Evolutionary conservation across 306 rosid species (phyloP), one percentile per base, ranked within the genome.

Genomic region (Prunus padus): DNA sequence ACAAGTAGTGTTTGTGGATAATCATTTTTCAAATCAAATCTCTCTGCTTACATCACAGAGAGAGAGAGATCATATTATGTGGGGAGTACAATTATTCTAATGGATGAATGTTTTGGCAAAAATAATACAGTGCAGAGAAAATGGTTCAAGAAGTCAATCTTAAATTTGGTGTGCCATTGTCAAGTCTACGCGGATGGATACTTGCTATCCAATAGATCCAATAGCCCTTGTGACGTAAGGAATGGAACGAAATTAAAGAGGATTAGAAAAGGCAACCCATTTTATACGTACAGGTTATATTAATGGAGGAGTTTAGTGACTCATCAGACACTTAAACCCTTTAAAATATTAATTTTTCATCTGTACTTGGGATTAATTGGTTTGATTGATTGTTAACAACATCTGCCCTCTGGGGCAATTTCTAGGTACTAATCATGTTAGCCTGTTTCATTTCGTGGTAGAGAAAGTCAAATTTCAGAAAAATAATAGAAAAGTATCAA

Each of bases 1-100:
- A 85, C 82, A 82, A 81, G 63, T 84, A 79, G 88, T 74, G 85
- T 75, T 82, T 83, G 88, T 86, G 92, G 97, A 89, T 90, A 86
- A 88, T 87, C 84, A 82, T 85, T 87, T 85, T 82, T 71, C 74
- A 60, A 74, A 80, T 75, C 85, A 72, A 77, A 85, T 82, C 78
- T 82, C 69, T 80, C 69, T 80, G 93, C 90, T 86, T 85, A 87
- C 96, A 80, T 91, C 82, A 86, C 33, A 79, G 70, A 51, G 80
- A 67, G 67, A 65, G 22, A 65, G 79, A 65, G 64, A 71, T 85
- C 77, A 78, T 49, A 78, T 83, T 73, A 86, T 75, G 84, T 84
- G 89, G 90, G 77, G 75, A 72, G 82, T 86, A 81, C 62, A 88
- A 88, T 82, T 77, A 88, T 82, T 85, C 55, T 79, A 42, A 30